Evolutionary conservation across 1,139 yeast species (phyloP).

Genomic region (Nakaseomyces kungkrabaensis): DNA sequence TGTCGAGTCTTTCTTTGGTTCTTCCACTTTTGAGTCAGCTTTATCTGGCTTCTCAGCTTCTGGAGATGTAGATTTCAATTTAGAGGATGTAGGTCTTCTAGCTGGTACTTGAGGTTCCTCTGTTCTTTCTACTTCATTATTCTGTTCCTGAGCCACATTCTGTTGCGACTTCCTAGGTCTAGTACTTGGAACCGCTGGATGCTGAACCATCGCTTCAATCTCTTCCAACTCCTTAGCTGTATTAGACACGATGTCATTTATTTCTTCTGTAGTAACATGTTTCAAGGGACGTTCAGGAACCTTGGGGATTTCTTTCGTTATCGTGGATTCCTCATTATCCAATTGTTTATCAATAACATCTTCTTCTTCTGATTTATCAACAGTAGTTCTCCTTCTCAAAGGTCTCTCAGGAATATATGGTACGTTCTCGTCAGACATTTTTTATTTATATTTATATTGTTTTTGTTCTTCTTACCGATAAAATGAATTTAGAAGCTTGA

Average conservation of each 20-base stretch:
- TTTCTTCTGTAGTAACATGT: conserved; percentile 13
- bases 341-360: neutral
- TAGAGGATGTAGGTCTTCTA: neutral
- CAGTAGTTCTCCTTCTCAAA: conserved; percentile 6
- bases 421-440: conserved; percentile 4
- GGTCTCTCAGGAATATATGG: conserved; percentile 19
- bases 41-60: neutral
- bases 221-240: conserved; percentile 18
- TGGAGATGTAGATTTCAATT: neutral
- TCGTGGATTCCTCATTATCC: neutral
- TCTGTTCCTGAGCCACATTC: neutral
- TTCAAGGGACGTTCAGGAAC: conserved; percentile 14
- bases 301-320: conserved; percentile 4
- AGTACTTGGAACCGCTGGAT: neutral
- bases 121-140: neutral
- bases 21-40: too few species aligned
- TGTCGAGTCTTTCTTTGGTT: neutral
- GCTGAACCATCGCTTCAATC: conserved; percentile 12
- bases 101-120: conserved; percentile 2
- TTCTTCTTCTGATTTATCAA: neutral
- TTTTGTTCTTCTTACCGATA: too few species aligned
- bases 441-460: neutral
- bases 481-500: too few species aligned
- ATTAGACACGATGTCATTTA: conserved; percentile 12
- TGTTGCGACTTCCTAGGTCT: neutral